Evolutionary conservation across 73 alveolate species (phyloP).

Genomic region (Durusdinium trenchii): DNA sequence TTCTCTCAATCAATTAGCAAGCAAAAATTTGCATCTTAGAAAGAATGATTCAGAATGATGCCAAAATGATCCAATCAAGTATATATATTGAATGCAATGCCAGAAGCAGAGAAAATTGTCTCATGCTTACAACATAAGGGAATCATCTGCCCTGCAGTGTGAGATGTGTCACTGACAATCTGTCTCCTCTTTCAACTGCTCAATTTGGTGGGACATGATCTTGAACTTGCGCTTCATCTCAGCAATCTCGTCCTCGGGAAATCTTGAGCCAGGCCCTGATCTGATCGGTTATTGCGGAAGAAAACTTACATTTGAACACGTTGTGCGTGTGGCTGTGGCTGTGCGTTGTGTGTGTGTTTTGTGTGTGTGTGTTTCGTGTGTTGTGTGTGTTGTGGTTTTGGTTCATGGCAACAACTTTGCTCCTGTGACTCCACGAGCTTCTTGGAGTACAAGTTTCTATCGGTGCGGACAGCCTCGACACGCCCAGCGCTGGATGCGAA

Average conservation of each 20-base stretch:
- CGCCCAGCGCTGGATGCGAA: too few relatives aligned
- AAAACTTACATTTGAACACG: background rate
- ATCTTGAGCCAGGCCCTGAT: background rate
- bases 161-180: too few relatives aligned
- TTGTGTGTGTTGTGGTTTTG: background rate
- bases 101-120: too few relatives aligned
- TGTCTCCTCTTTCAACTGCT: conserved; percentile 98
- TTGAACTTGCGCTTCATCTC: conserved; percentile 98
- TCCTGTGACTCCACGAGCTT: conserved; percentile 98
- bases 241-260: conserved; percentile 98
- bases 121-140: too few relatives aligned
- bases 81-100: too few relatives aligned
- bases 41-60: too few relatives aligned
- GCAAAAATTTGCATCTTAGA: too few relatives aligned
- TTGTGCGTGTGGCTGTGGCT: background rate
- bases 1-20: background rate
- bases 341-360: background rate
- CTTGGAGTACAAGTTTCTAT: conserved; percentile 99
- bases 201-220: conserved; percentile 98
- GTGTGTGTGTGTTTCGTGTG: too few relatives aligned
- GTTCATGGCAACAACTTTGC: background rate
- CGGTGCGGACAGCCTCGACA: conserved; percentile 99
- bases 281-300: background rate
- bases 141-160: too few relatives aligned
- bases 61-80: too few relatives aligned